phyloP scores from a whole-genome alignment of 164 flowering plant species.

The Nelumbo lutea region DNA sequence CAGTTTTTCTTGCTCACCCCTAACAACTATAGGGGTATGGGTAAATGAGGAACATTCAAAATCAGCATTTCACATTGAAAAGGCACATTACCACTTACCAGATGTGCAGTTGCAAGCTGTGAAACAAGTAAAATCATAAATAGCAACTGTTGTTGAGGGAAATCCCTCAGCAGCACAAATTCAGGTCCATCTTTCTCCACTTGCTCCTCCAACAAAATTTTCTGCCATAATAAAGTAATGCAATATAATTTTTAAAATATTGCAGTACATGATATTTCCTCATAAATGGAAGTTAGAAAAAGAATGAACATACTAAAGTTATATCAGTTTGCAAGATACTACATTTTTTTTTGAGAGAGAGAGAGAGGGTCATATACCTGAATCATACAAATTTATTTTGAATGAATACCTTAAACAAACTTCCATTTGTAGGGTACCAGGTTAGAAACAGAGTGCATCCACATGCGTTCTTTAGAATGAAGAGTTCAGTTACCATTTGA shows the following conservation, averaged over 20 bases:
- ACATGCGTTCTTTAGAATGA: no score
- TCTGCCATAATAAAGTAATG: constrained; percentile 9
- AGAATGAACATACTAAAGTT: no score
- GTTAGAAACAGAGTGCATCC: no score
- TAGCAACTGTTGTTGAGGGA: constrained; percentile 35
- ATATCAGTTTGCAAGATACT: no score
- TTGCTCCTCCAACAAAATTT: constrained; percentile 26
- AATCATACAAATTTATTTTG: no score
- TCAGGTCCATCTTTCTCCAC: constrained; percentile 58
- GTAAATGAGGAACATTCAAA: neutral
- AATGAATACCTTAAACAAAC: no score
- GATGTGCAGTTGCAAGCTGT: constrained; percentile 76
- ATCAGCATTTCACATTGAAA: neutral
- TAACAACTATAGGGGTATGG: neutral
- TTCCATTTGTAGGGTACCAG: no score
- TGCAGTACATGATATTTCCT: neutral
- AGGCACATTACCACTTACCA: constrained; percentile 34
- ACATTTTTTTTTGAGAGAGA: no score
- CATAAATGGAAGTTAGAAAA: neutral
- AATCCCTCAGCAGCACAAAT: constrained; percentile 50
- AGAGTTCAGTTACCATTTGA: no score
- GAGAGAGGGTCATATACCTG: no score
- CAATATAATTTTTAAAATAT: constrained; percentile 5
- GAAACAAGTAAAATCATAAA: constrained; percentile 51
- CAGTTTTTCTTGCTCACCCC: no score